Base-by-base conservation (phyloP, 345 rosid species). In the Eucalyptus shirleyi region DNA sequence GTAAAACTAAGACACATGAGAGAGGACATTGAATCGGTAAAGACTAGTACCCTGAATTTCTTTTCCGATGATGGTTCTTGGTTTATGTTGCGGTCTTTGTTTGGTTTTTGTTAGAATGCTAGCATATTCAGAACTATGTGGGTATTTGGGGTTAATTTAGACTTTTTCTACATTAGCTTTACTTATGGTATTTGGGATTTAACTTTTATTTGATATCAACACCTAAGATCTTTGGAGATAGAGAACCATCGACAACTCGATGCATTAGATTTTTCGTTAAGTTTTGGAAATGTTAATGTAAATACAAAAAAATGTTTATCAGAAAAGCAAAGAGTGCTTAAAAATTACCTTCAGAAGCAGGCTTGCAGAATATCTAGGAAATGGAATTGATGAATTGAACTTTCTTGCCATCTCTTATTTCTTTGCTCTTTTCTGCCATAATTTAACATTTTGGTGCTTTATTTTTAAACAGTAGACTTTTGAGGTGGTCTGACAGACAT, bases 1-100 rank as follows among this genome's bases (percentile, higher is more conserved):
- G 91, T 98, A 67, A 98, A 98, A 94, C 97, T 98, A 88, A 97
- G 99, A 93, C 99, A 98, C 90, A 98, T 98, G 99, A 95, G 99
- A 93, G 99, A 98, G 93, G 99, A 97, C 88, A 97, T 98, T 91
- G 98, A 95, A 88, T 98, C 99, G 93, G 99, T 98, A 88, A 34
- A 59, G 72, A 55, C 50, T 47, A 60, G 72, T 37, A 40, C 51
- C 62, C 32, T 60, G n/a, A 62, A 44, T 87, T 45, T 59, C 21
- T 60, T 87, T 87, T 86, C n/a, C 40, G 45, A 13, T 42, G 45
- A 50, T 4, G 6, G 45, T 86, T 26, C 18, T 40, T 19, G 65
- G 65, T 86, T 86, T 56, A n/a, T 34, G 19, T 51, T 77, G 47
- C 1, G 2, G 83, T 77, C 83, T 44, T 77, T 77, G 47, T 21